Conservation (phyloP, 2,329 filamentous ascomycete species). For the Stemphylium beticola region DNA sequence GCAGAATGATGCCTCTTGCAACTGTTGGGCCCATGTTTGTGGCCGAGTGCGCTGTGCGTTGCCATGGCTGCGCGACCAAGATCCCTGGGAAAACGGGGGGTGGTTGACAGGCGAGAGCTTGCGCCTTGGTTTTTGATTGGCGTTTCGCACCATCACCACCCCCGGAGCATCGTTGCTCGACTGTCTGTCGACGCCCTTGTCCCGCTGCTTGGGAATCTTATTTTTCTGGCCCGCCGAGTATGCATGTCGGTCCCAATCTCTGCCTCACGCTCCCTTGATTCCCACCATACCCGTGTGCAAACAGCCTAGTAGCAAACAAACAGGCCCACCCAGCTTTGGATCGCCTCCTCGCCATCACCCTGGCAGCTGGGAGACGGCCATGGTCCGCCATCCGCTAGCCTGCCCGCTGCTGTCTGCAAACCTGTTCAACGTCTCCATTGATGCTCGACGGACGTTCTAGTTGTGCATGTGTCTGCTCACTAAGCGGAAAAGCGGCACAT, state of each 20-base stretch:
- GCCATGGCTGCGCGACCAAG: no score
- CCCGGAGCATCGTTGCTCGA: no score
- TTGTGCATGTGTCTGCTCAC: neutral
- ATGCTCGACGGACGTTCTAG: neutral
- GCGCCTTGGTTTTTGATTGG: no score
- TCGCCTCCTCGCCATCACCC: constrained; percentile 12
- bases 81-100: no score
- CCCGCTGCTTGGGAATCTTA: neutral
- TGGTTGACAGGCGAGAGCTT: no score
- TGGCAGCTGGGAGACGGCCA: constrained; percentile 11
- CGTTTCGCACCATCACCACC: no score
- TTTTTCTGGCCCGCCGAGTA: neutral
- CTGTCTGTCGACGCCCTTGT: neutral
- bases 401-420: neutral
- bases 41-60: no score
- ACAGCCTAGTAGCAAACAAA: constrained; percentile 1
- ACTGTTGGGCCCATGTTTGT: no score
- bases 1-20: no score
- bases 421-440: neutral
- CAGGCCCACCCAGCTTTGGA: neutral
- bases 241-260: constrained; percentile 8
- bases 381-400: constrained; percentile 4
- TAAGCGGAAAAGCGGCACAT: constrained; percentile 1
- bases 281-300: neutral
- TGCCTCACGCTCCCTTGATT: neutral